Percentiles rank a stretch among this genome's conserved stretches.
Conservation (phyloP, 2,329 filamentous ascomycete genomes). For the Diaporthe amygdali region DNA sequence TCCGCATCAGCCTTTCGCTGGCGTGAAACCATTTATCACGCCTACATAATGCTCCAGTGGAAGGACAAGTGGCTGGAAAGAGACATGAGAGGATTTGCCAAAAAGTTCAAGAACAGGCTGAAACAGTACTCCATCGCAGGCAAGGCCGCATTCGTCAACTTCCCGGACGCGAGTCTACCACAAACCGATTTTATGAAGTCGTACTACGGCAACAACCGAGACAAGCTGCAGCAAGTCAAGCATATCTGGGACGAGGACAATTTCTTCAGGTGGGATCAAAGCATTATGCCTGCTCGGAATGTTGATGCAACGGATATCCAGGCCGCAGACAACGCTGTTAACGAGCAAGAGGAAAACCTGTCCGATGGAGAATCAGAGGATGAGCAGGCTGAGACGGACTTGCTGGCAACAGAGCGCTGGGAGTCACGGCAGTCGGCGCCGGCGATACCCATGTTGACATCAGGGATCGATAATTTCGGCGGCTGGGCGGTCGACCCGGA, state of each 20-base stretch:
- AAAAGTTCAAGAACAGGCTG: conserved; percentile 30
- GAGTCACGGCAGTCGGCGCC: not conserved
- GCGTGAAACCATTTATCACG: conserved; percentile 34
- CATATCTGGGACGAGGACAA: conserved; percentile 32
- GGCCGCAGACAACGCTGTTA: not conserved
- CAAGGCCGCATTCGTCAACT: conserved; percentile 36
- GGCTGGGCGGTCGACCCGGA: no score
- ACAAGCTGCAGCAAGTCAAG: conserved; percentile 33
- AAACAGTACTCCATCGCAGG: conserved; percentile 28
- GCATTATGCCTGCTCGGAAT: conserved; percentile 21
- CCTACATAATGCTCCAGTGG: conserved; percentile 37
- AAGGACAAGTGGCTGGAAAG: conserved; percentile 38
- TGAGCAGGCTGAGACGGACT: not conserved
- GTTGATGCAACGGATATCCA: not conserved
- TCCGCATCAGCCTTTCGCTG: conserved; percentile 36
- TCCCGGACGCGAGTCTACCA: conserved; percentile 30
- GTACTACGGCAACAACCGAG: conserved; percentile 37
- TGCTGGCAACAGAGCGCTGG: not conserved
- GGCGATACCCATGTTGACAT: not conserved
- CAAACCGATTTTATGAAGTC: conserved; percentile 29
- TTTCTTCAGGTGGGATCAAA: conserved; percentile 36
- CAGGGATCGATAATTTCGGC: not conserved
- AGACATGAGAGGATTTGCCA: conserved; percentile 33
- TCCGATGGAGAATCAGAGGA: not conserved
- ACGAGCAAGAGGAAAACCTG: not conserved